A percentile compares a stretch with the other conserved stretches of the same genome.
Evolutionary conservation across 495 filamentous ascomycete genomes (phyloP).

Genomic region (Clohesyomyces aquaticus): DNA sequence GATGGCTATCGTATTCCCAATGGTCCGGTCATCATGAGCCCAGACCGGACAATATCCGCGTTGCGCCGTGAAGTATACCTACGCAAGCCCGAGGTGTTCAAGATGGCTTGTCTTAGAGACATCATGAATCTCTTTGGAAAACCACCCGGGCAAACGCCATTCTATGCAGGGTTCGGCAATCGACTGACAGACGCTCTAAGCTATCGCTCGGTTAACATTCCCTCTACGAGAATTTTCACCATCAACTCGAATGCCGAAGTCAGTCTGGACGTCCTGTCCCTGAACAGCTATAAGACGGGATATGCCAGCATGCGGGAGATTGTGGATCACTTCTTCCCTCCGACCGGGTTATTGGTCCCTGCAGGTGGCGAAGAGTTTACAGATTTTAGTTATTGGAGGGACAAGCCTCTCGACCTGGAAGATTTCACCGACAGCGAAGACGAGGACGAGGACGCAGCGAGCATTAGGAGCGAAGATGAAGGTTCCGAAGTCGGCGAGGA

Average conservation of each 20-base stretch:
- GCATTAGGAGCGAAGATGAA: constrained; percentile 51
- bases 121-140: constrained; percentile 83
- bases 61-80: constrained; percentile 92
- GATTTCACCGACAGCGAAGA: constrained; percentile 49
- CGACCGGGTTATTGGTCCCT: constrained; percentile 46
- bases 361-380: constrained; percentile 50
- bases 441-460: constrained; percentile 47
- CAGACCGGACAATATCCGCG: constrained; percentile 95
- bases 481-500: constrained; percentile 50
- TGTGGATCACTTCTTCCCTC: constrained; percentile 94
- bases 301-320: constrained; percentile 96
- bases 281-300: constrained; percentile 95
- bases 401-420: constrained; percentile 44
- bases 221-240: constrained; percentile 91
- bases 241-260: constrained; percentile 99
- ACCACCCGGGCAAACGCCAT: constrained; percentile 58
- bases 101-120: constrained; percentile 96
- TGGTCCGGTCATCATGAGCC: constrained; percentile 91
- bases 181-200: constrained; percentile 93
- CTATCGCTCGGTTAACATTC: constrained; percentile 94
- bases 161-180: constrained; percentile 98
- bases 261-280: constrained; percentile 82
- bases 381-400: constrained; percentile 53
- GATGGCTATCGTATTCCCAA: constrained; percentile 84
- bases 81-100: constrained; percentile 97